Evolutionary conservation across 441 rosid genomes (phyloP), one percentile per base, ranked within the genome.

Genomic region (Mallotus repandus): DNA sequence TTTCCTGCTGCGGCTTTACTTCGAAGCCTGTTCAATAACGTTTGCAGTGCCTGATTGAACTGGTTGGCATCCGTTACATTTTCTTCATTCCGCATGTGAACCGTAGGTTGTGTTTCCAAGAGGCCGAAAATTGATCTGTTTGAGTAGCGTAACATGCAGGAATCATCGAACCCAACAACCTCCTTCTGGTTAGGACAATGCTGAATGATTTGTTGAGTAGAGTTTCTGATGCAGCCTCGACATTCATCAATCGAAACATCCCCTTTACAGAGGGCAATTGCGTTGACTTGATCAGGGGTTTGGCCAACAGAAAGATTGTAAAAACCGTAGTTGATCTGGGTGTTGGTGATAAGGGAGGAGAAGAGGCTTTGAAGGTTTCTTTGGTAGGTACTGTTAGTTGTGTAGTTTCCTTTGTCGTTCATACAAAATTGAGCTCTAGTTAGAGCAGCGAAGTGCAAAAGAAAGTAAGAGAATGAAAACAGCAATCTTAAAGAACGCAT

Each of bases 191-290:
- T 75, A 10, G 91, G 87, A 73, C 92, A 91, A 16, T 18, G 53
- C 12, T 72, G 55, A 22, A 63, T 19, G 35, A 89, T 79, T 72
- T 76, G 45, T 11, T 22, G 29, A 9, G 80, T 73, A 1, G 91
- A 80, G 66, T 71, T 32, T 7, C 54, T 35, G 50, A 89, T 63
- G 66, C 95, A 91, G 13, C 58, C 49, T 35, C 63, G 72, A 68
- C 97, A 91, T 11, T 52, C 78, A 4, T 67, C 76, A 0, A 68
- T 18, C 11, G 71, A 35, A 41, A 77, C 58, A 69, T 90, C 91
- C 3, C 91, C 93, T 70, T 89, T 83, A 64, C 97, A 90, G 1
- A 85, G 86, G 8, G 72, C 82, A 29, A 88, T 72, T 13, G 78
- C 79, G 71, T 81, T 82, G 52, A 84, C 86, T 55, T 22, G 80